Evolutionary conservation across 2,329 filamentous ascomycete genomes (phyloP), one percentile per base, ranked within the genome.

Genomic region (Trichoderma sp.): DNA sequence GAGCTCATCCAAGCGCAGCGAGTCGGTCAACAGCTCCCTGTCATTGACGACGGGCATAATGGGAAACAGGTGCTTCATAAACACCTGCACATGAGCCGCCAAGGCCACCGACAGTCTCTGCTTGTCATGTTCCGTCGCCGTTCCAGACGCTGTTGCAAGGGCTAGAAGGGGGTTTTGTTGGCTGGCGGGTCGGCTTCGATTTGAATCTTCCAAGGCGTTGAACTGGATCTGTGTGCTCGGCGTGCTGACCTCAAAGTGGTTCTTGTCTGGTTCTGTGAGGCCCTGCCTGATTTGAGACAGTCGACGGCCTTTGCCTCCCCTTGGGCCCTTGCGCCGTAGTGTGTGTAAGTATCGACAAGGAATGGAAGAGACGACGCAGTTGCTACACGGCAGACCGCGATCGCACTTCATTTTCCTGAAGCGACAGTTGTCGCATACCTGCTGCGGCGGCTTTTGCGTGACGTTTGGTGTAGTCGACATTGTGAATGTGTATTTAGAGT

Each of bases 351-450:
- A 83, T 33, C 80, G 79, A 56, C 81, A 83, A 31, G 74, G 79
- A 65, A 82, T 77, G n/a, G 78, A 76, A 4, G 78, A 78, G 33
- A 77, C 69, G 68, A 78, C 74, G 77, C 81, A 83, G 64, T 80
- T 81, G 73, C 76, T 79, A 68, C 81, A 82, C 8, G 81, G 82
- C 31, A 79, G 62, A 3, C 78, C 80, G 14, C 82, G 81, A 74
- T 83, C 82, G 69, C 82, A 83, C 72, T 82, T 83, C 68, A 82
- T 81, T 73, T 83, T 83, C 71, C 82, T 79, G 63, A 79, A 82
- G 56, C 81, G 81, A 56, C 81, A 82, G 74, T 79, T 82, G 63
- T 82, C 81, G 75, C 81, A 82, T 7, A 81, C 80, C 64, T 82
- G 81, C 33, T 74, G 71, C 24, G 71, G 21, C 45, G 71, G 63